These are phyloP conservation scores for Diutina pseudorugosa DNA, from an alignment of 1,139 yeast genomes.

Conservation along the genomic window DNA sequence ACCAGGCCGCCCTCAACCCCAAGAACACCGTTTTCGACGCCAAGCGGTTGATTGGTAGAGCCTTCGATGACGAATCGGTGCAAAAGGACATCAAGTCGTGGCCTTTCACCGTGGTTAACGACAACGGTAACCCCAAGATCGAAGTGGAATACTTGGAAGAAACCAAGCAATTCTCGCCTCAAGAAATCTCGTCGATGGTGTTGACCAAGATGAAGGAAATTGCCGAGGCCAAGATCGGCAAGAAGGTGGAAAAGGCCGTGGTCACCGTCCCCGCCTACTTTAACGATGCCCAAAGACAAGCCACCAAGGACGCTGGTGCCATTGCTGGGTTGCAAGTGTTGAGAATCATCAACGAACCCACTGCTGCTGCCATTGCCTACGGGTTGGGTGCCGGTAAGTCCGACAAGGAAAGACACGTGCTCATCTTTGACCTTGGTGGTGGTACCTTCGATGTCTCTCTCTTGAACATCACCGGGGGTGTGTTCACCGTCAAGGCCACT, in stretches of 20 bases:
- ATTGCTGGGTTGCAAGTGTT: conserved; percentile 93
- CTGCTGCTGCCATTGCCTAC: conserved; percentile 97
- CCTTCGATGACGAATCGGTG: conserved; percentile 80
- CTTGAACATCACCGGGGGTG: conserved; percentile 96
- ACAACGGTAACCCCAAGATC: conserved; percentile 78
- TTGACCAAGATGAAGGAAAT: conserved; percentile 96
- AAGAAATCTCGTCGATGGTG: conserved; percentile 94
- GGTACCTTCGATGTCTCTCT: conserved; percentile 98
- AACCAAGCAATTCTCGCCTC: conserved; percentile 91
- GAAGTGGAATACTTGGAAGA: conserved; percentile 93
- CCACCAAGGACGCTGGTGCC: conserved; percentile 98
- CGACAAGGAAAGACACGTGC: conserved; percentile 78
- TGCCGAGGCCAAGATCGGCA: conserved; percentile 93
- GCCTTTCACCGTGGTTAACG: conserved; percentile 91
- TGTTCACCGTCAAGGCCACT: conserved; percentile 98
- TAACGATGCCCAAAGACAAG: conserved; percentile 97
- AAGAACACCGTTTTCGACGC: conserved; percentile 94
- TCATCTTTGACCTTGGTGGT: conserved; percentile 96
- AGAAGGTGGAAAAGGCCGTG: conserved; percentile 89
- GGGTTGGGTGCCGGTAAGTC: conserved; percentile 87
- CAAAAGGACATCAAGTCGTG: conserved; percentile 95
- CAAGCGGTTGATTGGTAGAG: conserved; percentile 96
- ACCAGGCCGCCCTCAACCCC: conserved; percentile 98
- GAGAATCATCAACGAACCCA: conserved; percentile 95
- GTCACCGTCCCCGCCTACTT: conserved; percentile 95